Base-by-base conservation (phyloP, 345 rosid species). In the Populus alba region DNA sequence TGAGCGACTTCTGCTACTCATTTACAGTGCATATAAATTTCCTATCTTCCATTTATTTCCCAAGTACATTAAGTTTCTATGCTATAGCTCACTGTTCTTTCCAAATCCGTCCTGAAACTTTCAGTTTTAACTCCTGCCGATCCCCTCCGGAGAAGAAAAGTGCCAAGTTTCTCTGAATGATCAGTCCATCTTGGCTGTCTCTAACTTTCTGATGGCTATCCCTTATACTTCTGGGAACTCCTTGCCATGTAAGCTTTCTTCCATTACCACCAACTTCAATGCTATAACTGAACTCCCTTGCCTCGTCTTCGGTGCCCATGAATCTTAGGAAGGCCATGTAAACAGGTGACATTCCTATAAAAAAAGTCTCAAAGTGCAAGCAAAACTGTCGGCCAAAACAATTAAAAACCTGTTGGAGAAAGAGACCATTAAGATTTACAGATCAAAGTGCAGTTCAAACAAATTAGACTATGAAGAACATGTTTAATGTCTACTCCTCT, bases 281-380 rank as follows among this genome's bases (percentile, higher is more conserved):
- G 68, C 87, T 87, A 87, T 89, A 89, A 75, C 90, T 83, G 53
- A 84, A 89, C 43, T 86, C 83, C 79, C 81, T 76, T 18, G 90
- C 87, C 62, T 87, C 90, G 0, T 86, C 87, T 31, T 87, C 90
- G 5, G 74, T 80, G 8, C 92, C 92, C 92, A 89, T 89, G 85
- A 89, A 89, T 39, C 89, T 87, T 57, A 89, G 81, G 78, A 87
- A 87, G 29, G 90, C 90, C 89, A 89, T 89, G 88, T 87, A 89
- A 66, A 87, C 87, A 2, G 91, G 90, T 17, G 89, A 87, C 66
- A n/a, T 79, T 18, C 88, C 92, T 0, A 89, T 81, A n/a, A 76
- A 87, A 77, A 86, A 87, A 1, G 90, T 88, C 87, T 89, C 92
- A n/a, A 89, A 89, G 72, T 89, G 92, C 79, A 89, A 74, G 77